Base-by-base conservation (phyloP, 2,329 filamentous ascomycete genomes). In the Arthrocladium fulminans region DNA sequence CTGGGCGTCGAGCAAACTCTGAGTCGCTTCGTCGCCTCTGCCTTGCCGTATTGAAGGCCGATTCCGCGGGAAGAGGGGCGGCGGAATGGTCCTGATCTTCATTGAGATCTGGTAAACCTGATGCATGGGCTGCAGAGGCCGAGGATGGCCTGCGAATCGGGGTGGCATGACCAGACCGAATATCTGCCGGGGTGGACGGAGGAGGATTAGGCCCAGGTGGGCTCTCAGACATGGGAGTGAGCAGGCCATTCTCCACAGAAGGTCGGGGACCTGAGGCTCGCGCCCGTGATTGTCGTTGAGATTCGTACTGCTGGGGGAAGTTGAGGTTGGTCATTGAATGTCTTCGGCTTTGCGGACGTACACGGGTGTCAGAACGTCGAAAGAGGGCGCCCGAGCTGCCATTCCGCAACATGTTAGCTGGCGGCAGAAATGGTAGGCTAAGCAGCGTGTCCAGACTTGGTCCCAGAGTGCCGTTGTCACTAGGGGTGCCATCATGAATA, bases 141-240 rank as follows among this genome's bases (percentile, higher is more conserved):
- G 70, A 70, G 13, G 70, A 74, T 20, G 69, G 69, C 34, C 70
- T 63, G 23, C 70, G 67, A 50, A 61, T 71, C 13, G 71, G 71
- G 12, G 70, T 72, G 13, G 73, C 75, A 42, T 69, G 67, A 13
- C 73, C 73, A 15, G 75, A 79, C 17, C 74, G 74, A 23, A 73
- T 72, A 43, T 78, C 80, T 12, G 79, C 79, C 17, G 80, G 79
- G 2, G 79, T 81, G 1, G 79, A 80, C 4, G 80, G 79, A 39
- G 80, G 79, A 39, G 80, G 79, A 50, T 76, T 68, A 40, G 79
- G 76, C 15, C 79, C 76, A 15, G 73, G 69, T 8, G 76, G 74
- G 29, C 74, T 75, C 54, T 79, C 77, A n/a, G 74, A 71, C 35
- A 73, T 57, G 3, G 68, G 66, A 25, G 71, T 70, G 55, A 45